Evolutionary conservation across 495 filamentous ascomycete species (phyloP), one percentile per base, ranked within the genome.

Genomic region (Glonium stellatum): DNA sequence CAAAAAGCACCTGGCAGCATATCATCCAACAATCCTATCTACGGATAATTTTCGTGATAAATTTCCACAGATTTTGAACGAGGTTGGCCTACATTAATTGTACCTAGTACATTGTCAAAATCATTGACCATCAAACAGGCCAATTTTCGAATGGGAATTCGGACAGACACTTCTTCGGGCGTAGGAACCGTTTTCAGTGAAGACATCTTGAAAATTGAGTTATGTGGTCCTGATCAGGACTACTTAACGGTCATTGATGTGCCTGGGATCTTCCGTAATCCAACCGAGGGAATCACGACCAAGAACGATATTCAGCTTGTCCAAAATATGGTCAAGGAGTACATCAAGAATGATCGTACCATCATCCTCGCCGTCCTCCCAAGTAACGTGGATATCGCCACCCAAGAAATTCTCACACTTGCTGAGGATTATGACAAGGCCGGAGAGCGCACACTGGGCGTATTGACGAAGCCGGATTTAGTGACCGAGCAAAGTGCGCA

Each of bases 361-460:
- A 83, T 89, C 52, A 84, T 88, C 47, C 74, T 88, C 0, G 83
- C 84, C 0, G 82, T 89, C 0, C 74, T 89, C 0, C 75, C 72
- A 8, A 80, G 81, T 0, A 77, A 76, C 15, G 71, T 69, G 18
- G 77, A 84, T 53, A 75, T 75, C 34, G 71, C 77, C 5, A 75
- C 75, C 22, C 83, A 87, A 58, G 64, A 71, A 1, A 73, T 87
- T 5, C 52, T 84, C 8, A 67, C 70, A 0, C 64, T 76, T 2
- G 76, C 75, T 0, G 67, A 72, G 44, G 61, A 68, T 15, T 69
- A 72, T 51, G 81, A 84, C 59, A 58, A 66, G 0, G 57, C 58
- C 18, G 70, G 78, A 1, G 65, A 72, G 37, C 73, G 82, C 11
- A 85, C 82, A 1, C 61, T 85, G 13, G 82, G 80, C 10, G 75